phyloP scores from a whole-genome alignment of 768 basidiomycete genomes.

The Panaeolus cyanescens region DNA sequence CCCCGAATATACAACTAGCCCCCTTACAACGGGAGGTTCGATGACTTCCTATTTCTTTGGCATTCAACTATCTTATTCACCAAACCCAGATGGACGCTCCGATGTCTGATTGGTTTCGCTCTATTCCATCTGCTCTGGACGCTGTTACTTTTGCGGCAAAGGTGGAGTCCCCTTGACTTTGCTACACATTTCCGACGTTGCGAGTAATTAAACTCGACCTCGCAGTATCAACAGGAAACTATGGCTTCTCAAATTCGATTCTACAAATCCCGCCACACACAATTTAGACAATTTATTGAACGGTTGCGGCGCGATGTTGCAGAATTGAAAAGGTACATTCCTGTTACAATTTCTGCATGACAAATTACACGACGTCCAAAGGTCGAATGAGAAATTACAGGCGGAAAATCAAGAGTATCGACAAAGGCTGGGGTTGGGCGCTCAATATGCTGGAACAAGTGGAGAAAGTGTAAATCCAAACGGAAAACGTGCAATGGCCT shows the following conservation, averaged over 20 bases:
- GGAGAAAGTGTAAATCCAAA: conserved; percentile 53
- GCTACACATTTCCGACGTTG: not conserved
- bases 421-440: conserved; percentile 25
- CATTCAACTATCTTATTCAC: not conserved
- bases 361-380: conserved; percentile 26
- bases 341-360: not conserved
- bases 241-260: conserved; percentile 68
- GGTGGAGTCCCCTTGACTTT: conserved; percentile 43
- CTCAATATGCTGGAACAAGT: conserved; percentile 17
- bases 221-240: conserved; percentile 78
- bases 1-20: conserved; percentile 62
- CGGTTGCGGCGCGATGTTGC: conserved; percentile 50
- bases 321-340: conserved; percentile 58
- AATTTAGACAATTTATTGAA: conserved; percentile 55
- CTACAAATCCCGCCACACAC: conserved; percentile 58
- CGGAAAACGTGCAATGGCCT: conserved; percentile 64
- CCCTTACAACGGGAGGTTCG: conserved; percentile 76
- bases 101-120: conserved; percentile 82
- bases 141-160: conserved; percentile 66
- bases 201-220: conserved; percentile 4
- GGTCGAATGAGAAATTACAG: conserved; percentile 50
- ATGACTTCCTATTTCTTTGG: conserved; percentile 5
- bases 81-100: conserved; percentile 68
- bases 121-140: conserved; percentile 63
- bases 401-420: conserved; percentile 53